Conservation (phyloP, 2,329 filamentous ascomycete genomes). For the Fusarium virguliforme region DNA sequence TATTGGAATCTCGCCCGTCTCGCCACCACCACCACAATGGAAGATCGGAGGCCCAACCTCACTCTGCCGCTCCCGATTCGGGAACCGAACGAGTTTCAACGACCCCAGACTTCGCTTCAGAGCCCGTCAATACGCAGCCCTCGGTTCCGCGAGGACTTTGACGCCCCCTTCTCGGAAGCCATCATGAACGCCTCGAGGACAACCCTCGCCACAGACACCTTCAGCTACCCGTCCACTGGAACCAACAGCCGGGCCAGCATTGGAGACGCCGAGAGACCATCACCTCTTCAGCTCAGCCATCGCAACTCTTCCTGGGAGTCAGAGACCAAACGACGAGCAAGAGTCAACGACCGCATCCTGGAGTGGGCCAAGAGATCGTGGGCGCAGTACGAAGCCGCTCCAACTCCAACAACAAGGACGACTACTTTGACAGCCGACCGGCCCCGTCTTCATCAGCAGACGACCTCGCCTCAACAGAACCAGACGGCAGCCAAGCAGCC, state of each 20-base stretch:
- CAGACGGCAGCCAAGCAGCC: constrained; percentile 26
- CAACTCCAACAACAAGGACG: constrained; percentile 42
- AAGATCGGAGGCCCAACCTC: constrained; percentile 51
- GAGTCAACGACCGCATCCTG: constrained; percentile 54
- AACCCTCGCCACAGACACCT: constrained; percentile 49
- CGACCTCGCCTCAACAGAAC: constrained; percentile 37
- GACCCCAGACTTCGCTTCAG: constrained; percentile 40
- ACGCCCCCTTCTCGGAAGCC: constrained; percentile 58
- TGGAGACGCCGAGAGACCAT: constrained; percentile 46
- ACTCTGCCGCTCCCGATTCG: constrained; percentile 49
- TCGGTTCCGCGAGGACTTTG: constrained; percentile 59
- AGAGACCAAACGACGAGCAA: constrained; percentile 50
- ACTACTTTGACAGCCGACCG: constrained; percentile 42
- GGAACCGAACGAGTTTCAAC: constrained; percentile 44
- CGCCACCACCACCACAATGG: constrained; percentile 46
- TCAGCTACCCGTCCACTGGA: constrained; percentile 48
- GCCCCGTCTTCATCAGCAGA: constrained; percentile 37
- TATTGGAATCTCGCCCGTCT: constrained; percentile 36
- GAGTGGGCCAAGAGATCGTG: constrained; percentile 57
- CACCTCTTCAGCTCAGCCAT: constrained; percentile 36
- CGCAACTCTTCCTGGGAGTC: constrained; percentile 52
- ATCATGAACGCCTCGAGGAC: constrained; percentile 54
- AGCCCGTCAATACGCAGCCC: constrained; percentile 51
- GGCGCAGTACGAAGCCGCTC: constrained; percentile 48
- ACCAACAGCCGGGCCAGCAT: constrained; percentile 49